Conservation (phyloP, 371 early-diverging fungal species). For the Haplosporangium sp. region DNA sequence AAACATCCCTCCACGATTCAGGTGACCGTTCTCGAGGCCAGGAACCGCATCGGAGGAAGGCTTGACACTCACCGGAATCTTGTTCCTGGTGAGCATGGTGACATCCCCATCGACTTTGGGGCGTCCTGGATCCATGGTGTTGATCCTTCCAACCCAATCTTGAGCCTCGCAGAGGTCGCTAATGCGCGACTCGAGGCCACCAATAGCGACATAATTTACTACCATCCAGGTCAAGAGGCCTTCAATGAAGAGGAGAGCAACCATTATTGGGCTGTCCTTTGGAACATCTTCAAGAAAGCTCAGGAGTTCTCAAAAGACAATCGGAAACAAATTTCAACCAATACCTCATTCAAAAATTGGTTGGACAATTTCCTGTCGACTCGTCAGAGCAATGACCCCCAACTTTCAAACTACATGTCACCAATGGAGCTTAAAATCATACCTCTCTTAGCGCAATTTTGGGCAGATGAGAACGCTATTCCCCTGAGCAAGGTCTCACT, state of each 20-base stretch:
- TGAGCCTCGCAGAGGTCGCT: constrained; percentile 33
- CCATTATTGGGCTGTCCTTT: constrained; percentile 53
- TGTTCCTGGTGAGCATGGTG: constrained; percentile 17
- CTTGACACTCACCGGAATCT: constrained; percentile 49
- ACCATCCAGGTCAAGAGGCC: constrained; percentile 31
- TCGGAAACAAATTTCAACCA: constrained; percentile 31
- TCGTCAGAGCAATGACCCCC: constrained; percentile 31
- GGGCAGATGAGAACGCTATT: constrained; percentile 56
- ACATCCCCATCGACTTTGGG: constrained; percentile 53
- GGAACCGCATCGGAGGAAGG: constrained; percentile 52
- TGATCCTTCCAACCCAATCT: constrained; percentile 45
- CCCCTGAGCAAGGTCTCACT: constrained; percentile 49
- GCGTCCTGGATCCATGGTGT: constrained; percentile 57
- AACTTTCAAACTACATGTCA: constrained; percentile 39
- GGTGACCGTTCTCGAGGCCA: constrained; percentile 55
- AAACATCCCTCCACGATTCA: constrained; percentile 52
- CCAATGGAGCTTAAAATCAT: constrained; percentile 31
- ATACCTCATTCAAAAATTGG: constrained; percentile 45
- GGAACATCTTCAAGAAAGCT: constrained; percentile 40
- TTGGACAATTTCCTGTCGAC: constrained; percentile 35
- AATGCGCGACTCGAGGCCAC: constrained; percentile 42
- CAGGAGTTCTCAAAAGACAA: constrained; percentile 36
- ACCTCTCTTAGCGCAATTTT: constrained; percentile 39
- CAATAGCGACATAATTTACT: constrained; percentile 45
- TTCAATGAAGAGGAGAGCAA: constrained; percentile 38